Base-by-base conservation (phyloP, 176 grass and related monocot species). In the Oryza brachyantha region DNA sequence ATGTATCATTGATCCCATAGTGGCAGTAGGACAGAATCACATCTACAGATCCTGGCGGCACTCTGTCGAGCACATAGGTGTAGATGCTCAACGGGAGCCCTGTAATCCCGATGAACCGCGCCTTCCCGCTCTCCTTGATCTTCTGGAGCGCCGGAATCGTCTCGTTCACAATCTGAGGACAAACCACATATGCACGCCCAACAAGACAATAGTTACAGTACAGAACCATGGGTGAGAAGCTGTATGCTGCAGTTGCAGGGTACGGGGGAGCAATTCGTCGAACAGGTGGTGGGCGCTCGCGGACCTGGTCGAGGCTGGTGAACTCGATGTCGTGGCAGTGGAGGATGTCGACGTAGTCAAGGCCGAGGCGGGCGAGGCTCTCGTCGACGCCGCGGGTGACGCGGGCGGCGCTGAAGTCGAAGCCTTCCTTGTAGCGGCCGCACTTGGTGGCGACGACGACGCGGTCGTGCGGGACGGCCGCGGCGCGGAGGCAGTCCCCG, bases 11-110 rank as follows among this genome's bases (percentile, higher is more conserved):
- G 50, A 97, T 94, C 13, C 95, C 83, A 9, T 83, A 92, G 81
- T 97, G 95, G 66, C 95, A 97, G 70, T 97, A 97, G 1, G 95
- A 97, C 38, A 97, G 80, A 83, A 97, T 84, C 54, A 97, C 57
- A 86, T 97, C 95, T 3, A 97, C 66, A 0, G 85, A 92, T 17
- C 89, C 87, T 0, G 73, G 87, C 0, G 86, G 84, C 29, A 92
- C 87, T 3, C 87, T 77, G 46, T 97, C 89, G 2, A 97, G 87
- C 64, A 97, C 85, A 48, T 90, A 90, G 0, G 80, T 83, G 72
- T 84, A 94, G 25, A 94, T 85, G 64, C 25, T 80, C 21, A 97
- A 39, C 0, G 95, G 95, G n/a, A 97, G 45, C 9, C 92, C 95
- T 0, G 95, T 97, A 21, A 97, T 94, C 1, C 95, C 95, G 16